These are phyloP conservation scores for Dactylis glomerata DNA, from an alignment of 176 grass and related monocot species.

Conservation along the genomic window DNA sequence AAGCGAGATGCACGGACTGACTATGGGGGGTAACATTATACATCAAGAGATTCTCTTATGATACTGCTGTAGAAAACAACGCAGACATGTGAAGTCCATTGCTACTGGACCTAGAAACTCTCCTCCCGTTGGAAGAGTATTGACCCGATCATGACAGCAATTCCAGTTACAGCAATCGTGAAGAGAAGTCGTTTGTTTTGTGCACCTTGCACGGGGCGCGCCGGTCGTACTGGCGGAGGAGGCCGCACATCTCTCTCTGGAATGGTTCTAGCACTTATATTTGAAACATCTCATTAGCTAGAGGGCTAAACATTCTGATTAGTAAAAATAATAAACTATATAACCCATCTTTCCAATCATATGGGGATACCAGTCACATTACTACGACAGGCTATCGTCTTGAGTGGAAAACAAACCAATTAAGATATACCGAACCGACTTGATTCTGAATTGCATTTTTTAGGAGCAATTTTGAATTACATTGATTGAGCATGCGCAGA, in stretches of 20 bases:
- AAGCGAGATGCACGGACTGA: conserved; percentile 24
- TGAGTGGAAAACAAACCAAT: neutral
- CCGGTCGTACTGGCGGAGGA: conserved; percentile 42
- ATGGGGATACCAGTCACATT: neutral
- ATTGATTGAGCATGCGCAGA: neutral
- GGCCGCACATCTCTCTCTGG: conserved; percentile 55
- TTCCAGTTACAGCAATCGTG: conserved; percentile 75
- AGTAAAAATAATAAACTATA: neutral
- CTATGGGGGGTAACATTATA: conserved; percentile 33
- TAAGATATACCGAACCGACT: neutral
- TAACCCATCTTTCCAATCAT: neutral
- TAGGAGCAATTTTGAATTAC: neutral
- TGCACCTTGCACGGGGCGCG: conserved; percentile 39
- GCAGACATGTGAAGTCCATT: neutral
- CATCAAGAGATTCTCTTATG: conserved; percentile 21
- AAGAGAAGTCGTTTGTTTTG: conserved; percentile 58
- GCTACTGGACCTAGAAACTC: conserved; percentile 29
- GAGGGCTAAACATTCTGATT: neutral
- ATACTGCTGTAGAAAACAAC: neutral
- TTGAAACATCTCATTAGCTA: conserved; percentile 19
- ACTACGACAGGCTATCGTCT: neutral
- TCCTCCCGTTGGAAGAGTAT: conserved; percentile 72
- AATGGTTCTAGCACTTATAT: conserved; percentile 41
- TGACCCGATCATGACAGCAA: conserved; percentile 73
- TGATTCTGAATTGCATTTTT: neutral